Evolutionary conservation across 805 yeast species (phyloP).

Genomic region (Kodamaea neixiangensis): DNA sequence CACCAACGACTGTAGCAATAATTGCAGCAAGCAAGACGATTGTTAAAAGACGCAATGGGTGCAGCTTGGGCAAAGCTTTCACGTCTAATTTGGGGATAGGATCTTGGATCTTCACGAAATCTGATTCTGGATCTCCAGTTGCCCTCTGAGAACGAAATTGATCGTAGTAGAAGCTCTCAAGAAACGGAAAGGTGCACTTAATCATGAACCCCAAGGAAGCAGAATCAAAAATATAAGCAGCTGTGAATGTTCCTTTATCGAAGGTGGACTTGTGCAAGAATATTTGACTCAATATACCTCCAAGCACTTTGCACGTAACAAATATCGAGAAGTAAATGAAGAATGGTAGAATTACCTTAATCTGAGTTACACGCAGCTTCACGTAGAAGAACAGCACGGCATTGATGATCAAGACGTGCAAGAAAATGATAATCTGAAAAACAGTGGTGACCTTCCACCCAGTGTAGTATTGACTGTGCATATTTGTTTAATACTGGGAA

Average conservation of each 20-base stretch:
- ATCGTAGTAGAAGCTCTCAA: background rate
- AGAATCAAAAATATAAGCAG: background rate
- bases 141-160: background rate
- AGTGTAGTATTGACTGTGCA: too few relatives aligned
- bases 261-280: background rate
- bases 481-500: too few relatives aligned
- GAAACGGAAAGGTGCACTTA: background rate
- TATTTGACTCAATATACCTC: background rate
- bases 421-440: background rate
- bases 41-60: conserved; percentile 8
- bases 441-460: background rate
- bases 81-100: too few relatives aligned
- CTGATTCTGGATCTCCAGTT: too few relatives aligned
- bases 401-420: background rate
- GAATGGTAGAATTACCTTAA: background rate
- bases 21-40: conserved; percentile 5
- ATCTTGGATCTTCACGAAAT: too few relatives aligned
- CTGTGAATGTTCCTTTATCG: background rate
- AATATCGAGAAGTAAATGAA: background rate
- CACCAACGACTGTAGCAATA: conserved; percentile 6
- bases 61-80: background rate
- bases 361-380: background rate
- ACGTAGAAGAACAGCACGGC: background rate
- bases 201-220: background rate
- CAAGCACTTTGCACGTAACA: background rate